Percentiles rank a stretch among this genome's conserved stretches.
Conservation (phyloP, 2,329 filamentous ascomycete genomes). For the Penicillium capsulatum region DNA sequence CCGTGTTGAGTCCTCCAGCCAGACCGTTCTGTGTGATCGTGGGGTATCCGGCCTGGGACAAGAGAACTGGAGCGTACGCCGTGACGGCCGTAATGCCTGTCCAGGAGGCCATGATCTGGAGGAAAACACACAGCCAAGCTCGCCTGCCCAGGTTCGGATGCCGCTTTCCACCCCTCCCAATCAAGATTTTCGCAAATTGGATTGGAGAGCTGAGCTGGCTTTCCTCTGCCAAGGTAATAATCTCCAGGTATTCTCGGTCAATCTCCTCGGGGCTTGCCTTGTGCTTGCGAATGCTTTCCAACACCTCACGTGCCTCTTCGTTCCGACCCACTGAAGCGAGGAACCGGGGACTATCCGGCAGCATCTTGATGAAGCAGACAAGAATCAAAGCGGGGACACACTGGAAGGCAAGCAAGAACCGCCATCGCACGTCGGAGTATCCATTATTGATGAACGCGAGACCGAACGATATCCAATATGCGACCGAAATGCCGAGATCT, state of each 20-base stretch:
- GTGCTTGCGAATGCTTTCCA: conserved; percentile 39
- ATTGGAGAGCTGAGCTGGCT: conserved; percentile 35
- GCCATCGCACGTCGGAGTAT: conserved; percentile 34
- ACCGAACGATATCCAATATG: conserved; percentile 38
- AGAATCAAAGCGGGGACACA: conserved; percentile 31
- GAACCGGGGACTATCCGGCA: conserved; percentile 34
- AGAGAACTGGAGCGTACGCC: conserved; percentile 30
- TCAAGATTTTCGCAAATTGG: conserved; percentile 38
- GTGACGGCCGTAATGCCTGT: conserved; percentile 45
- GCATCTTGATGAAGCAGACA: conserved; percentile 27
- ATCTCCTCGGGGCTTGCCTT: no score
- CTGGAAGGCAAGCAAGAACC: conserved; percentile 35
- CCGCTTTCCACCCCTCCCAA: conserved; percentile 29
- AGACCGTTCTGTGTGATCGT: conserved; percentile 43
- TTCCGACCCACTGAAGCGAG: conserved; percentile 37
- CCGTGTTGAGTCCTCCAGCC: conserved; percentile 50
- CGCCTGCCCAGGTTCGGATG: conserved; percentile 36
- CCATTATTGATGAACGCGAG: conserved; percentile 33
- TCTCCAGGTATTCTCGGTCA: conserved; percentile 35
- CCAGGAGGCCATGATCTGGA: conserved; percentile 47
- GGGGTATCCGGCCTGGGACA: conserved; percentile 36
- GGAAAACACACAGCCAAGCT: conserved; percentile 44
- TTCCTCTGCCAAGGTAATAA: conserved; percentile 29
- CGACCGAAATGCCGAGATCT: conserved; percentile 47
- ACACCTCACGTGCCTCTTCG: conserved; percentile 46